Conservation (phyloP, 192 early-diverging fungal genomes). For the Backusella luteola region DNA sequence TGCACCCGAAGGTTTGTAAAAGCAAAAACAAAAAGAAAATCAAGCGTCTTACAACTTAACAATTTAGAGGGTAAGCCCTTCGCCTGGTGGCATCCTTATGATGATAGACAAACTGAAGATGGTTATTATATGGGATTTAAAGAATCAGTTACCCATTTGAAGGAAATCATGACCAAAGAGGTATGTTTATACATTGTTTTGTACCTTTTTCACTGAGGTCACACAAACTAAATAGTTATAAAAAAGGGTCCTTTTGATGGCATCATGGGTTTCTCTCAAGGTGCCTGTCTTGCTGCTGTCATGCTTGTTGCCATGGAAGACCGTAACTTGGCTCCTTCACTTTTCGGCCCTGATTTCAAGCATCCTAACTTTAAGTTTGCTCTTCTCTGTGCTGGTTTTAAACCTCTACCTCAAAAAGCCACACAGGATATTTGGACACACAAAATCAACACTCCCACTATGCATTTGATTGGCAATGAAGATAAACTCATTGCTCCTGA, state of each 20-base stretch:
- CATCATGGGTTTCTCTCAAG: conserved; percentile 57
- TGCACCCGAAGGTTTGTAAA: conserved; percentile 36
- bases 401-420: conserved; percentile 1
- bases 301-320: conserved; percentile 43
- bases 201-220: neutral
- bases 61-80: conserved; percentile 32
- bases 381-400: conserved; percentile 48
- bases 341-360: conserved; percentile 32
- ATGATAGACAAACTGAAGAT: conserved; percentile 12
- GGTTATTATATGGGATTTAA: conserved; percentile 42
- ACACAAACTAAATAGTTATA: neutral
- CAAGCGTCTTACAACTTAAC: neutral
- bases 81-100: conserved; percentile 48
- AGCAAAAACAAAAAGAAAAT: neutral
- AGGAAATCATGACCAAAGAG: conserved; percentile 42
- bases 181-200: conserved; percentile 11
- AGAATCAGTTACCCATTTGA: conserved; percentile 40
- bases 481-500: conserved; percentile 37
- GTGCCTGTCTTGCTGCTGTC: conserved; percentile 47
- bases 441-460: conserved; percentile 30
- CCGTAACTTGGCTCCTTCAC: neutral
- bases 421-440: conserved; percentile 1
- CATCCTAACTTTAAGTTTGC: conserved; percentile 46
- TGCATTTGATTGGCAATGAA: conserved; percentile 37
- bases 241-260: conserved; percentile 54